Percentiles rank a stretch among this genome's conserved stretches.
phyloP scores from a whole-genome alignment of 495 filamentous ascomycete genomes.

The Aspergillus mulundensis region DNA sequence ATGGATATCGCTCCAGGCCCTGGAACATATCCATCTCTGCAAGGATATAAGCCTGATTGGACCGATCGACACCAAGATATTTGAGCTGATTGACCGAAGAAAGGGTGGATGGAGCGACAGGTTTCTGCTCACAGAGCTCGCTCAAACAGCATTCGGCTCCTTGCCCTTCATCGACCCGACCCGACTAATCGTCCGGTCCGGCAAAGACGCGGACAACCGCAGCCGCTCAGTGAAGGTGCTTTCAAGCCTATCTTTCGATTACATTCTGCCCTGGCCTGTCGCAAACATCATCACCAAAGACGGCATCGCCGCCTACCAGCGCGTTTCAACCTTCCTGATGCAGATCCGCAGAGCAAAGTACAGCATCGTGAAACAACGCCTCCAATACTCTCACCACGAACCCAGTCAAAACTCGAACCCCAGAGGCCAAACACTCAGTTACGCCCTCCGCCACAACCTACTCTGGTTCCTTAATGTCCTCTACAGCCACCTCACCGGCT shows the following conservation, averaged over 20 bases:
- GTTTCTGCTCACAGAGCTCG: conserved; percentile 75
- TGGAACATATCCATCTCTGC: conserved; percentile 70
- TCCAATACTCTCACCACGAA: conserved; percentile 24
- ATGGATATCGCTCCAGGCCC: conserved; percentile 57
- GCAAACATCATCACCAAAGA: conserved; percentile 69
- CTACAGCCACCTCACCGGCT: conserved; percentile 67
- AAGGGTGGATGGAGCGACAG: conserved; percentile 72
- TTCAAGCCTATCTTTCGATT: conserved; percentile 53
- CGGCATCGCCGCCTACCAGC: conserved; percentile 60
- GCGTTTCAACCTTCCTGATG: conserved; percentile 68
- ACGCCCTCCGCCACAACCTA: conserved; percentile 65
- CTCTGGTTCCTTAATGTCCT: conserved; percentile 76
- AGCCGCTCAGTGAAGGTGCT: conserved; percentile 48
- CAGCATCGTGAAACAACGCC: conserved; percentile 56
- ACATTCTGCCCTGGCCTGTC: conserved; percentile 77
- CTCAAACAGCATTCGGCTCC: conserved; percentile 61
- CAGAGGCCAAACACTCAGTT: conserved; percentile 46
- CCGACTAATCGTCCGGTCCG: conserved; percentile 52
- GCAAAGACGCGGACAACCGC: conserved; percentile 15
- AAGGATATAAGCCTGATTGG: conserved; percentile 62
- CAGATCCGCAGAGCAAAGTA: conserved; percentile 73
- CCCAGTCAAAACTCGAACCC: conserved; percentile 6
- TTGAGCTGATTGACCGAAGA: conserved; percentile 69
- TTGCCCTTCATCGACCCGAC: conserved; percentile 50
- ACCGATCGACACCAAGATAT: conserved; percentile 63